Evolutionary conservation across 106 monocot species (phyloP), one percentile per base, ranked within the genome.

Genomic region (Ottelia alismoides): DNA sequence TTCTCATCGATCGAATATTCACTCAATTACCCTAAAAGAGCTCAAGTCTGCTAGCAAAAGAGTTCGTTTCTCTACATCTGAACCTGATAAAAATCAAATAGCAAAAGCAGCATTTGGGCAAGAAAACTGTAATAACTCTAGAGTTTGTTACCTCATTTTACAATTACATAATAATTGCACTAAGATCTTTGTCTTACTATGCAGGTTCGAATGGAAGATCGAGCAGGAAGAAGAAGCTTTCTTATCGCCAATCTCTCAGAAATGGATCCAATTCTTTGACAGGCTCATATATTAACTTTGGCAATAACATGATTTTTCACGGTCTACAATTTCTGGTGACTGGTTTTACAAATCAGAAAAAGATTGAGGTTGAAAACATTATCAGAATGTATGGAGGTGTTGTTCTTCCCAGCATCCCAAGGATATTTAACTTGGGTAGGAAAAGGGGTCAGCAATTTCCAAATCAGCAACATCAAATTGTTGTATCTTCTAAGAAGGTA

Each of bases 261-360:
- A 43, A 43, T 7, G 16, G 16, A 6, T 43, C 16, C 10, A 43
- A 43, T 7, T 7, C 16, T 43, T 43, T 16, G 10, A 6, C 40
- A 43, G 16, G 16, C 6, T 6, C 6, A 7, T 16, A 16, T 43
- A 43, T 43, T 43, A 43, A 43, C 10, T 16, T 7, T 40, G 59
- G 45, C 53, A 70, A 70, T 57, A 65, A 28, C 51, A 62, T 70
- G 54, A 52, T 82, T 28, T 76, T 92, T 65, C 66, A 68, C 57
- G 78, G 85, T 57, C 56, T 92, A 31, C 73, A 92, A 44, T 92
- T 92, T 85, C 53, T 92, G 16, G 62, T 92, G 56, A 92, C 85
- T 73, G 91, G 91, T 47, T 75, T 81, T 70, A 58, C 72, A 52
- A 69, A 59, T 45, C 51, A 54, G 23, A 85, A 75, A 55, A 58